These are phyloP conservation scores for Candida parachauliodes DNA, from an alignment of 805 yeast species.

Conservation along the genomic window DNA sequence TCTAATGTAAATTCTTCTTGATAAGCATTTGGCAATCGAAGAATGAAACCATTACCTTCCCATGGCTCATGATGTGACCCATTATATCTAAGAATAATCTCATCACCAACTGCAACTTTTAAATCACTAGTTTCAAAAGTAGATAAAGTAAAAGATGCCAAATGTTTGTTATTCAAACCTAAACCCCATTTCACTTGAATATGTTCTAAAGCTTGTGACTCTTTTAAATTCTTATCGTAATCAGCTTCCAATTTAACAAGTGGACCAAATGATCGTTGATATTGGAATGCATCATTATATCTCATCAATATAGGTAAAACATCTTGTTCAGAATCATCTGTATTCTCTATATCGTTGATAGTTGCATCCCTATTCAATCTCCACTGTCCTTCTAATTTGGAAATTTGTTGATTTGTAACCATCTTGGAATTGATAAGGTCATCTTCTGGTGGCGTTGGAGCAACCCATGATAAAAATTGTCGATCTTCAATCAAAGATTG, in stretches of 20 bases:
- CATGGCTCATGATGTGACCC: slow-evolving; percentile 61
- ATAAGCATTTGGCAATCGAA: slow-evolving; percentile 63
- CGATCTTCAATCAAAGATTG: slow-evolving; percentile 79
- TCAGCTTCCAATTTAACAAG: slow-evolving; percentile 79
- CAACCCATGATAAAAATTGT: slow-evolving; percentile 78
- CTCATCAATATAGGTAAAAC: slow-evolving; percentile 70
- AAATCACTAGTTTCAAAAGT: slow-evolving; percentile 62
- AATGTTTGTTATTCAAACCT: slow-evolving; percentile 59
- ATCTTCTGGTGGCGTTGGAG: slow-evolving; percentile 63
- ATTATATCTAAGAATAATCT: slow-evolving; percentile 61
- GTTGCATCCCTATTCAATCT: slow-evolving; percentile 67
- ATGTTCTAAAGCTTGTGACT: slow-evolving; percentile 72
- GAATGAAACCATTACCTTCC: slow-evolving; percentile 70
- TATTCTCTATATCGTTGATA: slow-evolving; percentile 46
- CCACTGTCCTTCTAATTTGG: slow-evolving; percentile 80
- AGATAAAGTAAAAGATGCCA: slow-evolving; percentile 67
- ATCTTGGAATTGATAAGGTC: slow-evolving; percentile 52
- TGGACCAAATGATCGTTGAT: slow-evolving; percentile 83
- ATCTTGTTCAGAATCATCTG: slow-evolving; percentile 54
- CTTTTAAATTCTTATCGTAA: slow-evolving; percentile 68
- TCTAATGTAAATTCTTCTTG: slow-evolving; percentile 73
- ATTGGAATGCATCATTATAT: slow-evolving; percentile 78
- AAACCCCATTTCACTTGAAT: slow-evolving; percentile 71
- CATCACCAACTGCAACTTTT: slow-evolving; percentile 82
- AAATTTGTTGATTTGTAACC: slow-evolving; percentile 62